Evolutionary conservation across 129 eudicot genomes (phyloP), one percentile per base, ranked within the genome.

Genomic region (Logfia minima): DNA sequence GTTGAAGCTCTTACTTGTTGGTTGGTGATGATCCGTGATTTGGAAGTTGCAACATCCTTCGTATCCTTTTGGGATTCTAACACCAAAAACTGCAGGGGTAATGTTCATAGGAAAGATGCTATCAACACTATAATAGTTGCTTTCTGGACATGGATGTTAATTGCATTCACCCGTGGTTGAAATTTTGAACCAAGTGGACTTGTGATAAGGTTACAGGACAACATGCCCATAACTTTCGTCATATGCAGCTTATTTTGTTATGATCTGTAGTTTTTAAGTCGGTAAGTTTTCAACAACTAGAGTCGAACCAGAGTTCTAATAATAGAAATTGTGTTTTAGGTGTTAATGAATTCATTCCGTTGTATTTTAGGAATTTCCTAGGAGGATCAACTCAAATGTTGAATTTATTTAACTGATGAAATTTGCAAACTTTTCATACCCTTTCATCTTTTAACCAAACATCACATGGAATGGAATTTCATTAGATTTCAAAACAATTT

Each of bases 1-100:
- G 67, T 80, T 94, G 82, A 94, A 94, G 94, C 92, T 94, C 70
- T 82, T 94, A 43, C 99, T 94, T 70, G 87, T 94, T 16, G 99
- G 99, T 37, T 94, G 96, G 97, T 93, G 84, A 87, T 60, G 45
- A 59, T 61, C 28, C 35, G 56, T 69, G 26, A 52, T 77, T 56
- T 23, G 56, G 41, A 65, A 52, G 24, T 4, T 77, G 80, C 53
- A 53, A 34, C 53, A 66, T 31, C 41, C 24, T 48, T 19, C 14
- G n/a, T 75, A 13, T 65, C 70, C 21, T 19, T 28, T 65, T 31
- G 45, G 24, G 24, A 65, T 65, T 31, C 39, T 31, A 34, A n/a
- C 39, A 65, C 67, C 67, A 62, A 29, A 62, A 22, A 23, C 70
- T 68, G 77, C 23, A 55, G 6, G 76, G 48, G 37, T 68, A 68